Evolutionary conservation across 2,329 filamentous ascomycete species (phyloP).

Genomic region (Hymenoscyphus fructigenus): DNA sequence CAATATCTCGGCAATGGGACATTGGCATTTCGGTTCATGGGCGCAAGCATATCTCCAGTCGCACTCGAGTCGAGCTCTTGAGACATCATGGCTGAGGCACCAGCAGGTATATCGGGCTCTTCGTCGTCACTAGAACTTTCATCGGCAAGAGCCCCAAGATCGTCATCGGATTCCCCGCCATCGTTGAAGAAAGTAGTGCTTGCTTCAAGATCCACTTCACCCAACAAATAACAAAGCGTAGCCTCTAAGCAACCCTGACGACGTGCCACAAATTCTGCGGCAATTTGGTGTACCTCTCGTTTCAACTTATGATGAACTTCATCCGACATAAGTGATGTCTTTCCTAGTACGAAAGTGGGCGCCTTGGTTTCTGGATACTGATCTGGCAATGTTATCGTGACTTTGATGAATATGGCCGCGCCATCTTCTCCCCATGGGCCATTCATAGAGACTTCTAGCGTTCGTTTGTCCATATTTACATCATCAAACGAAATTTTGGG

Average conservation of each 20-base stretch:
- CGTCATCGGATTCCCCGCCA: conserved; percentile 58
- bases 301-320: conserved; percentile 53
- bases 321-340: conserved; percentile 60
- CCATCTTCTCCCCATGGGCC: conserved; percentile 61
- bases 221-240: conserved; percentile 61
- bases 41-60: conserved; percentile 52
- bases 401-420: conserved; percentile 60
- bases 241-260: conserved; percentile 63
- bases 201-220: conserved; percentile 59
- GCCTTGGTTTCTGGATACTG: conserved; percentile 58
- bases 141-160: conserved; percentile 56
- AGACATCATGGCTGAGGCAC: conserved; percentile 53
- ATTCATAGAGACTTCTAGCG: conserved; percentile 59
- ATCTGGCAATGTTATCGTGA: conserved; percentile 58
- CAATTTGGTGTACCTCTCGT: conserved; percentile 56
- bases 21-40: conserved; percentile 49
- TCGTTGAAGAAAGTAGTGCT: conserved; percentile 61
- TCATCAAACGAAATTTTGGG: conserved; percentile 65
- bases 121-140: conserved; percentile 86
- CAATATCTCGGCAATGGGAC: conserved; percentile 59
- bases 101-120: conserved; percentile 48
- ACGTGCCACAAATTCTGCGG: conserved; percentile 53
- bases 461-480: conserved; percentile 61
- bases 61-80: conserved; percentile 57
- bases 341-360: conserved; percentile 60